Evolutionary conservation across 768 basidiomycete genomes (phyloP), one percentile per base, ranked within the genome.

Genomic region (Termitomyces sp.): DNA sequence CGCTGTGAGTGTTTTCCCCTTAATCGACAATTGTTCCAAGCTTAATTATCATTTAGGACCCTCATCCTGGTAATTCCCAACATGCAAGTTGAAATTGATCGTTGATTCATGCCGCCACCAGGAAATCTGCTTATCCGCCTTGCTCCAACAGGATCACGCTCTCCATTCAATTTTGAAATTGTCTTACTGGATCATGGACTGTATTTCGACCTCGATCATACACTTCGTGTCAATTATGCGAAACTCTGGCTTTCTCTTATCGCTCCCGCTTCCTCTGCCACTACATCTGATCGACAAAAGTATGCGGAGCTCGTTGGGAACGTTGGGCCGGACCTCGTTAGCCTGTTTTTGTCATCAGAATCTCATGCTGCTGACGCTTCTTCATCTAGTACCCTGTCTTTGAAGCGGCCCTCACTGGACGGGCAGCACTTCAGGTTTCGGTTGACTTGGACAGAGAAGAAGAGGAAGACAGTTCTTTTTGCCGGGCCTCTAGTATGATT

Each of bases 121-220:
- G 95, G 95, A 5, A 98, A 98, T 71, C 77, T 99, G 28, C 78
- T 98, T 32, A 97, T 99, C 49, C 85, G 97, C 57, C 86, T 89
- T 1, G 83, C 88, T 6, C 80, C 82, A 7, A 63, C 68, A 16
- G 63, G 61, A 3, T 89, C 92, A 1, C 81, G 76, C 58, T 93
- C 92, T 9, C 91, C 93, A 0, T 91, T 91, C 74, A 98, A 98
- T 69, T 98, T 98, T 66, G 97, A 99, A 69, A 90, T 98, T 53
- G 95, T 93, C 28, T 80, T 98, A 1, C 77, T 99, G 61, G 97
- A 99, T 68, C 95, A 98, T 64, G 96, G 93, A 4, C 76, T 94
- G 18, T 96, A 98, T 72, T 98, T 98, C 64, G 95, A 97, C 68
- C 77, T 99, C 4, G 87, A 93, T 57, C 75, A 84, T 20, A 79